A percentile compares a stretch with the other conserved stretches of the same genome.
Evolutionary conservation across 129 eudicot genomes (phyloP).

Genomic region (sunflower (Helianthus annuus)): DNA sequence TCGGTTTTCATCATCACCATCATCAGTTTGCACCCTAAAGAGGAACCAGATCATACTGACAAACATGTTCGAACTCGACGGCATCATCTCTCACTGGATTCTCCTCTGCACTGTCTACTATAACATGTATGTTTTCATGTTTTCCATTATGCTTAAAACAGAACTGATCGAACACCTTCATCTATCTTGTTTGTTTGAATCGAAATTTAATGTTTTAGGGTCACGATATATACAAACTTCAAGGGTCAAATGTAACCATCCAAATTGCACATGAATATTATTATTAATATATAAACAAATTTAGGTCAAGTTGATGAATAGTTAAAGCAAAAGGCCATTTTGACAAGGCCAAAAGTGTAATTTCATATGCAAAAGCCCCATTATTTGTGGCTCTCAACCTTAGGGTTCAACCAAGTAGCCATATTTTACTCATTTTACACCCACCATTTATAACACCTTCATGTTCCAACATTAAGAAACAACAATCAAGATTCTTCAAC

Average conservation of each 20-base stretch:
- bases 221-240: background rate
- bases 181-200: background rate
- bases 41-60: no score
- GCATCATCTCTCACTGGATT: no score
- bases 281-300: background rate
- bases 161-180: background rate
- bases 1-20: no score
- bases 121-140: no score
- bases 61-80: no score
- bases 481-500: background rate
- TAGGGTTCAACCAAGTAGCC: conserved; percentile 38
- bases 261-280: background rate
- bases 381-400: conserved; percentile 21
- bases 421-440: conserved; percentile 35
- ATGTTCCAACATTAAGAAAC: conserved; percentile 4
- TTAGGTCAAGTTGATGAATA: conserved; percentile 25
- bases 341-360: conserved; percentile 26
- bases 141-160: no score
- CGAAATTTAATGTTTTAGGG: background rate
- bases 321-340: conserved; percentile 14
- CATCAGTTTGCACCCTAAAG: no score
- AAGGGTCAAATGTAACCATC: background rate
- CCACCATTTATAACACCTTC: conserved; percentile 22
- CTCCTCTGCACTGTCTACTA: no score
- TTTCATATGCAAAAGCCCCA: conserved; percentile 16